Conservation (phyloP, 768 basidiomycete genomes). For the Lactarius vividus region DNA sequence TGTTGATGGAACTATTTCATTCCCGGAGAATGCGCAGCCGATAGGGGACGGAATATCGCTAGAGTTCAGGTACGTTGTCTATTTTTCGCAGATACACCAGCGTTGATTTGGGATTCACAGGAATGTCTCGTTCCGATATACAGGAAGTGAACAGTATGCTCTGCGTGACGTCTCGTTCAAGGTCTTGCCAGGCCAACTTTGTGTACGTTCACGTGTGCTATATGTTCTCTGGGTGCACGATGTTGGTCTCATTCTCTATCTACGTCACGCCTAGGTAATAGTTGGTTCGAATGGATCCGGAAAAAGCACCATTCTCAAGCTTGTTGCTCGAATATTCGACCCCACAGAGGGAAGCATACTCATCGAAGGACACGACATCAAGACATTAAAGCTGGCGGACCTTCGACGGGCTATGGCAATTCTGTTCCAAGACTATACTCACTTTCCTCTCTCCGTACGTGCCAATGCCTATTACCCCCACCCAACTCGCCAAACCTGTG, state of each 20-base stretch:
- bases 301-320: slow-evolving; percentile 77
- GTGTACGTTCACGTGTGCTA: slow-evolving; percentile 44
- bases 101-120: slow-evolving; percentile 36
- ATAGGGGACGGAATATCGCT: slow-evolving; percentile 41
- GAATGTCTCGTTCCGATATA: slow-evolving; percentile 72
- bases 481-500: not conserved
- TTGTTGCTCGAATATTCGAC: slow-evolving; percentile 70
- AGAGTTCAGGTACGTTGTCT: slow-evolving; percentile 55
- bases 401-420: slow-evolving; percentile 65
- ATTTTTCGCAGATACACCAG: slow-evolving; percentile 27
- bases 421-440: slow-evolving; percentile 79
- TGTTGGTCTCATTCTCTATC: not conserved
- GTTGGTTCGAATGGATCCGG: slow-evolving; percentile 77
- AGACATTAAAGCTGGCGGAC: slow-evolving; percentile 56
- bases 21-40: slow-evolving; percentile 29
- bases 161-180: slow-evolving; percentile 66
- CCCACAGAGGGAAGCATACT: slow-evolving; percentile 64
- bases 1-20: slow-evolving; percentile 48
- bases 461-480: not conserved
- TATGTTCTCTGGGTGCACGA: not conserved
- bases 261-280: slow-evolving; percentile 49
- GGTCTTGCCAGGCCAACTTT: slow-evolving; percentile 66
- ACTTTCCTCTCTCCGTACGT: slow-evolving; percentile 72
- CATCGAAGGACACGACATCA: slow-evolving; percentile 61
- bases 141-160: slow-evolving; percentile 49